Base-by-base conservation (phyloP, 2,329 filamentous ascomycete species). In the Penicillium verrucosum region DNA sequence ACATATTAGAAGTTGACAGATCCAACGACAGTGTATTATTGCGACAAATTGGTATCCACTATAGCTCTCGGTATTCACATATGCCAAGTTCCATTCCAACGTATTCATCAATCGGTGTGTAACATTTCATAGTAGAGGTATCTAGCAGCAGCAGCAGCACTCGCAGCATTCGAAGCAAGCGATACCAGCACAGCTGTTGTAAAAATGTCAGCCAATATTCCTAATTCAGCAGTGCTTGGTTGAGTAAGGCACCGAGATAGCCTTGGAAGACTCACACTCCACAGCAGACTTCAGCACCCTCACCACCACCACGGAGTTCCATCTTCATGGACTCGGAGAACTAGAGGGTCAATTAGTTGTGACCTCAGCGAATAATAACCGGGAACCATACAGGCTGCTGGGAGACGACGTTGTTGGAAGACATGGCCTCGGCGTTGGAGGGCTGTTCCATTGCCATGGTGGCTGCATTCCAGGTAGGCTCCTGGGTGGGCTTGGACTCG, bases 71-170 rank as follows among this genome's bases (percentile, higher is more conserved):
- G 12, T 40, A 53, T 54, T 42, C 36, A 41, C 27, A 51, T 11
- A 27, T 21, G 3, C 34, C 23, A 4, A 12, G 14, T 30, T 14
- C 34, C 42, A 52, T 23, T 34, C 21, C 34, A 51, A 34, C 41
- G 9, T 16, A 10, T 27, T 36, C 14, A 40, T 40, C 27, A 10
- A 37, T 30, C 46, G 21, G 10, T 18, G 8, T 56, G 25, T 18
- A 42, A 12, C 1, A 37, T 38, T 30, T 21, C 47, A 27, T 30
- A 32, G 25, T 5, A 25, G 14, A 25, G 2, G 25, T 23, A 29
- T 45, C 34, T 56, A 56, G 53, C 53, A 56, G 53, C 53, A 56
- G 53, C 53, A 56, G 53, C 53, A 56, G 47, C 53, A 56, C 21
- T 56, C 53, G 29, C 47, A 56, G 47, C 53, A 56, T 21, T 56